Conservation (phyloP, 2,329 filamentous ascomycete species). For the Tolypocladium inflatum region DNA sequence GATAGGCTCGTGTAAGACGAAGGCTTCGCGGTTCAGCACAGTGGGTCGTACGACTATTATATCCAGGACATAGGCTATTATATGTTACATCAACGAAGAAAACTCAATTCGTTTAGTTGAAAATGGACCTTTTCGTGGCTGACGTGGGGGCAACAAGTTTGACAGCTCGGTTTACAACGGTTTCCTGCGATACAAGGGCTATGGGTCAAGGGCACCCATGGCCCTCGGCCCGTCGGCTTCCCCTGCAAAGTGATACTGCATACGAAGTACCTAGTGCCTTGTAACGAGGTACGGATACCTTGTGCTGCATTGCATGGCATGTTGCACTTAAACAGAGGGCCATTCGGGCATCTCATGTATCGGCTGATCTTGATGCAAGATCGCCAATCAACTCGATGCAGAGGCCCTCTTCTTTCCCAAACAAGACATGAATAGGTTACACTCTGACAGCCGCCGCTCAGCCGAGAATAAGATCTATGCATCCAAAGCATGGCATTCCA, state of each 20-base stretch:
- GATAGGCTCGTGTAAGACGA: not conserved
- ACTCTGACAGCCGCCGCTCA: not conserved
- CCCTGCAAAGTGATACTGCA: not conserved
- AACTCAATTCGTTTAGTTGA: no score
- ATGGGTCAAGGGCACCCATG: not conserved
- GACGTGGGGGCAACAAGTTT: not conserved
- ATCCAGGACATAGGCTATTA: not conserved
- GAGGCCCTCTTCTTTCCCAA: no score
- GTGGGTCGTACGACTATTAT: not conserved
- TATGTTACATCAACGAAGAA: not conserved
- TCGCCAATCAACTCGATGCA: not conserved
- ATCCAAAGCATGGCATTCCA: not conserved
- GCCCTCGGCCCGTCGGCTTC: not conserved
- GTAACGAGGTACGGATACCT: not conserved
- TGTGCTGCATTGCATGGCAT: not conserved
- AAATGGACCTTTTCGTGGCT: not conserved
- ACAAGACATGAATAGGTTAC: not conserved
- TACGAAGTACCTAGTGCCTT: not conserved
- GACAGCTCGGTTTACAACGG: not conserved
- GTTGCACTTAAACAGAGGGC: not conserved
- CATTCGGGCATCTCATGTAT: not conserved
- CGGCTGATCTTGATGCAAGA: not conserved
- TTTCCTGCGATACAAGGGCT: not conserved
- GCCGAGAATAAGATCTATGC: not conserved
- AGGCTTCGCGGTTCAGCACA: not conserved